A percentile compares a stretch with the other conserved stretches of the same genome.
phyloP scores from a whole-genome alignment of 78 protist species.

The Dictyostelium brefeldianum region DNA sequence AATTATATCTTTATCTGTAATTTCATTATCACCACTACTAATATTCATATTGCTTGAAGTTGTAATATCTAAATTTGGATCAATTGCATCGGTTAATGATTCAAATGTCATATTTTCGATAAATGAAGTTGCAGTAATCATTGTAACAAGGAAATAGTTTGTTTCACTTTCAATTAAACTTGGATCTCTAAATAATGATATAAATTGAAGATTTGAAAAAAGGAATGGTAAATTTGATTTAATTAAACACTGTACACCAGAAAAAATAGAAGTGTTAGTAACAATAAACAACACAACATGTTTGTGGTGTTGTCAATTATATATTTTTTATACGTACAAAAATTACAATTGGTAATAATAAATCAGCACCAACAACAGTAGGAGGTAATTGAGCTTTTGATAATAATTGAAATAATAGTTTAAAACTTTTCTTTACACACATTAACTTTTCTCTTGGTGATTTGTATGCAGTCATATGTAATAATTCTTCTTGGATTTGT shows the following conservation, averaged over 20 bases:
- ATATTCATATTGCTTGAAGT: not conserved
- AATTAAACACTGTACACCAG: conserved; percentile 56
- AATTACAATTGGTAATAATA: conserved; percentile 67
- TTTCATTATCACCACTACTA: not conserved
- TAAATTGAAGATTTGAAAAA: conserved; percentile 55
- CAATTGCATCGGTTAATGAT: conserved; percentile 29
- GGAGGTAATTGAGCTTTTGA: conserved; percentile 31
- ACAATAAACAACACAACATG: not conserved
- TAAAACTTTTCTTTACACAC: conserved; percentile 44
- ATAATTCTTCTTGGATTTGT: conserved; percentile 72
- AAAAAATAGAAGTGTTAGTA: not conserved
- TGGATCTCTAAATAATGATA: conserved; percentile 79
- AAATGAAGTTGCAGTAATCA: conserved; percentile 71
- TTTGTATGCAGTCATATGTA: conserved; percentile 53
- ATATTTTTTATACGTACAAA: conserved; percentile 38
- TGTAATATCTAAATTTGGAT: not conserved
- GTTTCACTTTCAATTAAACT: conserved; percentile 74
- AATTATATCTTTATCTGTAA: not conserved
- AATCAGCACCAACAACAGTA: conserved; percentile 56
- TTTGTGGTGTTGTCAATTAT: not conserved
- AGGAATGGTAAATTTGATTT: conserved; percentile 81
- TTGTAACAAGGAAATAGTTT: conserved; percentile 57
- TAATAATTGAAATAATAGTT: conserved; percentile 24
- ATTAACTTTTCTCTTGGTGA: conserved; percentile 69
- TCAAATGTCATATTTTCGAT: conserved; percentile 76